These are phyloP conservation scores for Alternaria gansuensis DNA, from an alignment of 2,329 filamentous ascomycete species.

Conservation along the genomic window DNA sequence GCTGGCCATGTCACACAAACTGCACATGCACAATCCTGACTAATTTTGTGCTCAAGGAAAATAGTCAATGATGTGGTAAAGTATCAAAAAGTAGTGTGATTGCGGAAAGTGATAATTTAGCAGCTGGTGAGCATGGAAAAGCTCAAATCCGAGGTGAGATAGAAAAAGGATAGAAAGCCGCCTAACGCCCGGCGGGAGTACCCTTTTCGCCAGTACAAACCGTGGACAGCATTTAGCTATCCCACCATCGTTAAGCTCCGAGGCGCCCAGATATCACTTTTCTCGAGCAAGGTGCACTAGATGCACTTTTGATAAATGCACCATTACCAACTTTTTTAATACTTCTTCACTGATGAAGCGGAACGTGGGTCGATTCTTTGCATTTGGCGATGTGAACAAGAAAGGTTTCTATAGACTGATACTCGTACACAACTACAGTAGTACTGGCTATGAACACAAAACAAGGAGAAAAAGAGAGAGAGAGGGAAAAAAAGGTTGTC, in stretches of 20 bases:
- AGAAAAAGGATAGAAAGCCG: too few species aligned
- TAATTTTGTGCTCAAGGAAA: too few species aligned
- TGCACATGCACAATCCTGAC: too few species aligned
- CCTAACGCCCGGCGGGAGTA: too few species aligned
- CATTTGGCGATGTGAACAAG: conserved; percentile 50
- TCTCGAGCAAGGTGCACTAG: conserved; percentile 57
- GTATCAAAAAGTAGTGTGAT: too few species aligned
- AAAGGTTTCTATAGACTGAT: conserved; percentile 19
- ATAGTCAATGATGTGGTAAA: too few species aligned
- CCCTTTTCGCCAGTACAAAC: too few species aligned
- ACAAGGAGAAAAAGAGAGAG: conserved; percentile 2
- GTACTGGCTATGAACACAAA: conserved; percentile 19
- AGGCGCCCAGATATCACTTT: conserved; percentile 45
- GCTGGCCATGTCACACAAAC: too few species aligned
- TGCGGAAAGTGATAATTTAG: too few species aligned
- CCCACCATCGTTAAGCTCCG: neutral
- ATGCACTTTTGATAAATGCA: conserved; percentile 63
- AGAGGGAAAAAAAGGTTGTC: neutral
- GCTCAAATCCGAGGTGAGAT: too few species aligned
- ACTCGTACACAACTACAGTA: conserved; percentile 24
- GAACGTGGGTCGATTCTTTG: conserved; percentile 62
- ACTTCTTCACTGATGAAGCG: conserved; percentile 56
- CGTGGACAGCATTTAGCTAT: neutral
- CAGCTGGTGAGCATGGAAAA: too few species aligned
- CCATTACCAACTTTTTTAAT: conserved; percentile 65